Conservation (phyloP, 2,329 filamentous ascomycete species). For the Xylogone sp. region DNA sequence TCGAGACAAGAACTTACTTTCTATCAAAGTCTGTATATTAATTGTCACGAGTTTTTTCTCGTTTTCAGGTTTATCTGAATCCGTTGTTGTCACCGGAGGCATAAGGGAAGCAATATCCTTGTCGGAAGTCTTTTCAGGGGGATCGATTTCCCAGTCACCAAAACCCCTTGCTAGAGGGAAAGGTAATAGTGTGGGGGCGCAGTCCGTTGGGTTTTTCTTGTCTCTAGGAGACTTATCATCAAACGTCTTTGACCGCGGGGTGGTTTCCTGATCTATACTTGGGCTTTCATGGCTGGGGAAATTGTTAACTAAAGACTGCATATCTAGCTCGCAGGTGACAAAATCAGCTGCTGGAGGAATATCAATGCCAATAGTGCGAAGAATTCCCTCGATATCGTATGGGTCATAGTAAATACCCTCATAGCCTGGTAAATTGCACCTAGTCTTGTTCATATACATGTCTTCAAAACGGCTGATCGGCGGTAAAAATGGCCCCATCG, state of each 20-base stretch:
- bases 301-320: conserved; percentile 3
- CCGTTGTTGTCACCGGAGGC: background rate
- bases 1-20: conserved; percentile 22
- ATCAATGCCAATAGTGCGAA: conserved; percentile 58
- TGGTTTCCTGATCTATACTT: background rate
- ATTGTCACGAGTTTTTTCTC: conserved; percentile 17
- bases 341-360: conserved; percentile 60
- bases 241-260: background rate
- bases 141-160: background rate
- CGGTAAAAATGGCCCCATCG: conserved; percentile 46
- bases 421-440: conserved; percentile 55
- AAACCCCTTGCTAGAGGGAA: background rate
- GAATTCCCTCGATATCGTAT: conserved; percentile 72
- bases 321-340: conserved; percentile 53
- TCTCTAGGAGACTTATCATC: background rate
- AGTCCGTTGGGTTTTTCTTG: background rate
- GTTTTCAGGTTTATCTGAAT: too few species aligned
- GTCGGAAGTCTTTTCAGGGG: background rate
- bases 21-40: conserved; percentile 25
- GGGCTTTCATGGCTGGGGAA: background rate
- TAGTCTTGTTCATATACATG: conserved; percentile 41
- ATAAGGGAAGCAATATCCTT: background rate
- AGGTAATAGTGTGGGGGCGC: background rate
- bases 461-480: conserved; percentile 37
- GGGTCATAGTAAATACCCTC: conserved; percentile 75